Conservation (phyloP, 805 yeast species). For the Suhomyces faveliae region DNA sequence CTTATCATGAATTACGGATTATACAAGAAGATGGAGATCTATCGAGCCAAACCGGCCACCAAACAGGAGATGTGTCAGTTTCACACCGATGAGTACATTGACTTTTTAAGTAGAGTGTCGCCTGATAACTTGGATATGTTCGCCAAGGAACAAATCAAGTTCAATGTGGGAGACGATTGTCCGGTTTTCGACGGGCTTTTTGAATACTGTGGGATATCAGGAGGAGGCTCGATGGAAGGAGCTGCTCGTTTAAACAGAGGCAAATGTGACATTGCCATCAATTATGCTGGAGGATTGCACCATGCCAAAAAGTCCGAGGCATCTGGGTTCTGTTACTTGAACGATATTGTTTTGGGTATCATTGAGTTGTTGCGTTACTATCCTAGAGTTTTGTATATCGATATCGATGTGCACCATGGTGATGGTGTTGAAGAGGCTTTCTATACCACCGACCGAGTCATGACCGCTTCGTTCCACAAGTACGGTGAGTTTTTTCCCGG, state of each 20-base stretch:
- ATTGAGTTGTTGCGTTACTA: conserved; percentile 75
- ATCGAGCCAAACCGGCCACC: conserved; percentile 96
- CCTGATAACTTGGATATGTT: conserved; percentile 90
- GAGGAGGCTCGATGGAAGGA: conserved; percentile 91
- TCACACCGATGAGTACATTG: conserved; percentile 96
- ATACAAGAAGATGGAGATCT: conserved; percentile 95
- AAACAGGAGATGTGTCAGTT: conserved; percentile 98
- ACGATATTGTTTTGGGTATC: conserved; percentile 85
- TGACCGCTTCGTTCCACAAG: conserved; percentile 88
- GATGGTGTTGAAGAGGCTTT: conserved; percentile 96
- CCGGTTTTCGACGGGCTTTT: conserved; percentile 79
- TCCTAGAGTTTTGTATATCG: conserved; percentile 84
- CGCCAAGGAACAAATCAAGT: conserved; percentile 82
- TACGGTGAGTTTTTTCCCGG: conserved; percentile 94
- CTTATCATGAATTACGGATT: conserved; percentile 95
- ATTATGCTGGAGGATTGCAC: conserved; percentile 91
- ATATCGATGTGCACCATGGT: conserved; percentile 91
- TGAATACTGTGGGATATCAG: conserved; percentile 74
- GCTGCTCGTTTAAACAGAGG: conserved; percentile 78
- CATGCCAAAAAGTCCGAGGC: conserved; percentile 92
- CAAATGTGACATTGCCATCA: conserved; percentile 87
- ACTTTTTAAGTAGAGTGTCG: conserved; percentile 83
- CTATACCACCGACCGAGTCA: conserved; percentile 86
- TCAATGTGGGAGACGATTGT: conserved; percentile 93
- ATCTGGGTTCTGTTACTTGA: conserved; percentile 86